Evolutionary conservation across 192 early-diverging fungal species (phyloP).

Genomic region (Linnemannia hyalina): DNA sequence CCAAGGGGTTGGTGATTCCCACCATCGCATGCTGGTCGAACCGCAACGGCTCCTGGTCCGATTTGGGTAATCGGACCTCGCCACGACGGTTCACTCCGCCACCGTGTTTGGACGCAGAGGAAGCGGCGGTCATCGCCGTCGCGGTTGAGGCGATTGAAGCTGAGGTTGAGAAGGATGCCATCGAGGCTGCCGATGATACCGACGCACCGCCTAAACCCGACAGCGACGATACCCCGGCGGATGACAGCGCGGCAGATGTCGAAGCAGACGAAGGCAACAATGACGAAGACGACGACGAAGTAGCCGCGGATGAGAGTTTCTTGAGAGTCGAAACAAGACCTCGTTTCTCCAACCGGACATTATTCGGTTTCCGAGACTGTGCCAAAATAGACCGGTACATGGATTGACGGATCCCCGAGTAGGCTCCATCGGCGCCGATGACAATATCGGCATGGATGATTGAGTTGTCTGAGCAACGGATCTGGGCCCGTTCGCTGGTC

Average conservation of each 20-base stretch:
- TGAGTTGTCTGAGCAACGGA: conserved; percentile 34
- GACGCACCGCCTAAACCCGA: not conserved
- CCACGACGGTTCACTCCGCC: not conserved
- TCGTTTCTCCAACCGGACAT: not conserved
- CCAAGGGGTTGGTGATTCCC: conserved; percentile 14
- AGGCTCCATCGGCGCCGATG: conserved; percentile 54
- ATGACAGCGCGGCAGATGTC: not conserved
- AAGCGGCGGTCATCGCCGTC: not conserved
- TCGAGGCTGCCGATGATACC: not conserved
- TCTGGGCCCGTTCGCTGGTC: conserved; percentile 17
- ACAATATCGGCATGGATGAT: conserved; percentile 45
- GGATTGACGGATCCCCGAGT: conserved; percentile 35
- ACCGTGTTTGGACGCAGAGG: not conserved
- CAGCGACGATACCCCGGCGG: not conserved
- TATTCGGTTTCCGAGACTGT: not conserved
- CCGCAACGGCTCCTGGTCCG: conserved; percentile 22
- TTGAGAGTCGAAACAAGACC: not conserved
- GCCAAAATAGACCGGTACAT: conserved; percentile 12
- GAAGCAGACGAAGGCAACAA: not conserved
- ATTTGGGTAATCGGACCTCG: conserved; percentile 12
- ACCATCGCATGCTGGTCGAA: conserved; percentile 48
- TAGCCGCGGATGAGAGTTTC: not conserved
- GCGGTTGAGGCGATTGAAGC: not conserved
- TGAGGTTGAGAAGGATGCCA: not conserved
- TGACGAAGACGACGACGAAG: not conserved